Evolutionary conservation across 805 yeast genomes (phyloP), one percentile per base, ranked within the genome.

Genomic region (Barnettozyma vustinii): DNA sequence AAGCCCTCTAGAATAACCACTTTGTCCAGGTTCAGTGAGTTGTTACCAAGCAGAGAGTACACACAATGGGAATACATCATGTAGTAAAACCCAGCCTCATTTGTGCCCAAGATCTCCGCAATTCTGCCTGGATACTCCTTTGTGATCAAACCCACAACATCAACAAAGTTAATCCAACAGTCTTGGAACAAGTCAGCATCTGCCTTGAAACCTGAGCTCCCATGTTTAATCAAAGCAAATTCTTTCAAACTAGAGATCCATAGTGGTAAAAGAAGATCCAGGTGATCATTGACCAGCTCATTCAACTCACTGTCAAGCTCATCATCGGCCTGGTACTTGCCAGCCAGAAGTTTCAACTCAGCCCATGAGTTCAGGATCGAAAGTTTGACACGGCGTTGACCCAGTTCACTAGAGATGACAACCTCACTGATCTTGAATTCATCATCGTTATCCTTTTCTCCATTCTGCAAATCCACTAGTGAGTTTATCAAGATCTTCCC

Each of bases 11-110:
- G 58, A 3, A 82, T 76, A 27, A 65, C 60, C 27, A 59, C 49
- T 20, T 68, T 63, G 12, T 59, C 44, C 1, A 54, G 52, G 32
- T 51, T 48, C 27, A 64, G 65, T 25, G 65, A 65, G 13, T 52
- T 49, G 40, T 56, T 57, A 44, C 75, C 76, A 43, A 84, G 75
- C 52, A 90, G 71, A 0, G 84, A 78, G 56, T 87, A 96, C 43
- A 90, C 74, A 62, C 96, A 88, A 56, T 87, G 86, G 10, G 96
- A 87, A 67, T 85, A 87, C 37, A 91, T 64, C 27, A 90, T 83
- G 60, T 88, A 86, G 65, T 86, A 83, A 56, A 90, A 86, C 52
- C 79, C 80, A 5, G 76, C 72, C 1, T 79, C 69, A 52, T 83
- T 90, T 10, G 75, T 80, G 5, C 73, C 75, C 41, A 87, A 63